Evolutionary conservation across 129 eudicot species (phyloP).

Genomic region (Tanacetum coccineum): DNA sequence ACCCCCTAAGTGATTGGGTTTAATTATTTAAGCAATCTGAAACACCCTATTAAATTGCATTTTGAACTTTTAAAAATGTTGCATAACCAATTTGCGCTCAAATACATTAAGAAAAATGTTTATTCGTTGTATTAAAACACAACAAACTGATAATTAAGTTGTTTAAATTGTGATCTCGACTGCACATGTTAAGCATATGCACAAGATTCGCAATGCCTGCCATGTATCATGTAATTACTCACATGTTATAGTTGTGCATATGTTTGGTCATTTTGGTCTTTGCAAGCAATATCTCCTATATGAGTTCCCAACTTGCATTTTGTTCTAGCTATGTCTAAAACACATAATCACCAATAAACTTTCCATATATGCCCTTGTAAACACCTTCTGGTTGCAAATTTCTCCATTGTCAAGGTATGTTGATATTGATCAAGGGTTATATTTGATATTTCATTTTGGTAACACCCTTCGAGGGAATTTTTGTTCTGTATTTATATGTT

Average conservation of each 20-base stretch:
- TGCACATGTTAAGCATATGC: not conserved
- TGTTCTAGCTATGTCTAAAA: not conserved
- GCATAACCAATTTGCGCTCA: too few relatives aligned
- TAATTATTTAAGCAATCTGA: too few relatives aligned
- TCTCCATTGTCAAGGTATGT: not conserved
- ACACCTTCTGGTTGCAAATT: not conserved
- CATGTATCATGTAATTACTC: not conserved
- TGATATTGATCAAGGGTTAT: not conserved
- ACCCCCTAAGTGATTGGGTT: too few relatives aligned
- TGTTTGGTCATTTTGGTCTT: constrained; percentile 1
- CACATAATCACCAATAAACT: not conserved
- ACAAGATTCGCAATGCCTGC: not conserved
- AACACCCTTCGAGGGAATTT: too few relatives aligned
- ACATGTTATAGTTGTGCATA: not conserved
- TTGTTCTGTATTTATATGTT: too few relatives aligned
- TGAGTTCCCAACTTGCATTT: not conserved
- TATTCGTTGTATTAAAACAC: constrained; percentile 42
- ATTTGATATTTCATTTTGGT: not conserved
- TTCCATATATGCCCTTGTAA: not conserved
- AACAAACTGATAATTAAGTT: constrained; percentile 40
- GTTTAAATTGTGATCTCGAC: not conserved
- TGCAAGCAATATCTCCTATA: not conserved
- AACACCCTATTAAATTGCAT: too few relatives aligned
- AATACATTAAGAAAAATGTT: constrained; percentile 24
- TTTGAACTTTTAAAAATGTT: too few relatives aligned